Evolutionary conservation across 2,329 filamentous ascomycete genomes (phyloP).

Genomic region (Penicillium polonicum): DNA sequence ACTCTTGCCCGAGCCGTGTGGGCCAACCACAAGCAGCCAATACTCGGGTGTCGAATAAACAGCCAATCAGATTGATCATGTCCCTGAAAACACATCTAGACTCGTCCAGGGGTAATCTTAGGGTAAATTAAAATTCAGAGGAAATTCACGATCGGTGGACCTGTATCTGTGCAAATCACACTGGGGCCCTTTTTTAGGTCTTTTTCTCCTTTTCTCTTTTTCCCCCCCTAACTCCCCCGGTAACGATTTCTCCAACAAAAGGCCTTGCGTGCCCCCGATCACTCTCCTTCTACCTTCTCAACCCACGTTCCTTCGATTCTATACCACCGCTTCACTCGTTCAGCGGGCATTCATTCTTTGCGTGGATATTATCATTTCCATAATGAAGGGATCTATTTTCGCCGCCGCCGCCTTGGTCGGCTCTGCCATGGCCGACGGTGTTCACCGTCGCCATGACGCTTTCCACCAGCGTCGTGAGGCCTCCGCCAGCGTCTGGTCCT

Average conservation of each 20-base stretch:
- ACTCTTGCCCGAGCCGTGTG: slow-evolving; percentile 13
- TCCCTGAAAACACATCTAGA: slow-evolving; percentile 22
- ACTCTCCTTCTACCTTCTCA: slow-evolving; percentile 20
- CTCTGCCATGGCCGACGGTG: slow-evolving; percentile 56
- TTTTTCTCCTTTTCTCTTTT: slow-evolving; percentile 12
- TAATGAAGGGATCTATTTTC: slow-evolving; percentile 72
- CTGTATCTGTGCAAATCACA: slow-evolving; percentile 1
- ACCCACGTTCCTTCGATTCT: slow-evolving; percentile 13
- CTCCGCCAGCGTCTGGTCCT: slow-evolving; percentile 14
- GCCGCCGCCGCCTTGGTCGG: slow-evolving; percentile 54
- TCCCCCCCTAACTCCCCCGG: slow-evolving; percentile 17
- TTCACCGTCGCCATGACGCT: slow-evolving; percentile 54
- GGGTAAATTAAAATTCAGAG: slow-evolving; percentile 7
- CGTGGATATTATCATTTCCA: slow-evolving; percentile 36
- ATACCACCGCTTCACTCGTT: slow-evolving; percentile 57
- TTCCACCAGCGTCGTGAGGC: slow-evolving; percentile 57
- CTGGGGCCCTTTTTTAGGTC: slow-evolving; percentile 1
- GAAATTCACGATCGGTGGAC: slow-evolving; percentile 17
- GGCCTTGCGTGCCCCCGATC: slow-evolving; percentile 24
- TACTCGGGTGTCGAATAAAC: background rate
- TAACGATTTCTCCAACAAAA: slow-evolving; percentile 25
- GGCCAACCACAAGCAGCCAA: slow-evolving; percentile 15
- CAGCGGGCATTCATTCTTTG: slow-evolving; percentile 74
- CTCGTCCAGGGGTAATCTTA: slow-evolving; percentile 11
- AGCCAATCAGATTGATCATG: slow-evolving; percentile 11